phyloP scores from a whole-genome alignment of 2,329 filamentous ascomycete species.

The Boeremia lycopersici region DNA sequence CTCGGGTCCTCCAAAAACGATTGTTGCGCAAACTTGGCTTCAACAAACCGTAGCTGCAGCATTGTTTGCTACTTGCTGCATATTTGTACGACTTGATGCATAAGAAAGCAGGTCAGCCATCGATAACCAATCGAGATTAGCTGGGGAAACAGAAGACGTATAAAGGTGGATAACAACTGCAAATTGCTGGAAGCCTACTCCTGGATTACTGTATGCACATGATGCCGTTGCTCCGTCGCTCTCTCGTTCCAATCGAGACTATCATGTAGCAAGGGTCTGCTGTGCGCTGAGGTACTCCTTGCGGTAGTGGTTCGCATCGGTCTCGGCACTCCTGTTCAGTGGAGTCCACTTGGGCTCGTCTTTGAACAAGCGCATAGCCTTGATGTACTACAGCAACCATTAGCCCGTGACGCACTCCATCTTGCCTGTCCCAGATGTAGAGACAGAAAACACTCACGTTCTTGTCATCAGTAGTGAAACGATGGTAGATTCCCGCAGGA shows the following conservation, averaged over 20 bases:
- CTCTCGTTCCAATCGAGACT: not conserved
- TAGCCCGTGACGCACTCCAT: not conserved
- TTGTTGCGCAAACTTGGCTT: conserved; percentile 9
- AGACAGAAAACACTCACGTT: conserved; percentile 68
- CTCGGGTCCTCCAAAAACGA: not conserved
- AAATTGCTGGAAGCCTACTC: not conserved
- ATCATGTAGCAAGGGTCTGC: conserved; percentile 22
- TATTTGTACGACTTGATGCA: not conserved
- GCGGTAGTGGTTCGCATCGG: conserved; percentile 79
- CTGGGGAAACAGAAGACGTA: not conserved
- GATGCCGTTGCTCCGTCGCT: not conserved
- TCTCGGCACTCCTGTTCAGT: conserved; percentile 76
- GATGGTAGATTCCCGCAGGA: conserved; percentile 94
- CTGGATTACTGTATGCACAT: conserved; percentile 4
- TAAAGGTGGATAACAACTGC: not conserved
- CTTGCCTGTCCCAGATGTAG: not conserved
- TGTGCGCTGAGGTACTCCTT: conserved; percentile 70
- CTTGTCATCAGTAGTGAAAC: conserved; percentile 90
- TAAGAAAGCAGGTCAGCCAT: not conserved
- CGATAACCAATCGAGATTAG: not conserved
- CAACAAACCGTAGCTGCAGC: conserved; percentile 2
- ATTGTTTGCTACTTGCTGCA: conserved; percentile 4
- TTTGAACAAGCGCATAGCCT: conserved; percentile 96
- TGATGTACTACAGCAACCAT: conserved; percentile 71
- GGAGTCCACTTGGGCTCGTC: conserved; percentile 99